Base-by-base conservation (phyloP, 345 rosid species). In the Hibiscus syriacus region DNA sequence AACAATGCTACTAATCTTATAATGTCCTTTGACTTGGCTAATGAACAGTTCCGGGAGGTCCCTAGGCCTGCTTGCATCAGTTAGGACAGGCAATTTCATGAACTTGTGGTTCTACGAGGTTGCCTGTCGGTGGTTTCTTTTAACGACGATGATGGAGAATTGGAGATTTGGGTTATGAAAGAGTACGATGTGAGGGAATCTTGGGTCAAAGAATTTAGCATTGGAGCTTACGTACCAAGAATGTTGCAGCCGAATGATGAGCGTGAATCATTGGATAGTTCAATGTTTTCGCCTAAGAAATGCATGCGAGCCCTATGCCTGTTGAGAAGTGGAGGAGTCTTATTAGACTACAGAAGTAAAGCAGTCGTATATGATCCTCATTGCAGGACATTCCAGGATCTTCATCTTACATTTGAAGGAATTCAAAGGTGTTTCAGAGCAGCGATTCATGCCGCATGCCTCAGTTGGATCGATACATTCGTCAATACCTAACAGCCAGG, bases 111-210 rank as follows among this genome's bases (percentile, higher is more conserved):
- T n/a, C 77, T 90, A 4, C 73, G 75, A 65, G 89, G 87, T 7
- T 85, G 88, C 69, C 84, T 92, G 5, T 73, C 83, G 3, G 93
- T 92, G 0, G 80, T 82, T 1, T 90, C 80, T 29, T 82, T 32
- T 32, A 3, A 81, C 62, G 83, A 92, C 30, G 83, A 79, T 67
- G 81, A 84, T 55, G 80, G 85, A 67, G 80, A 81, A 73, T 30
- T 90, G 76, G 98, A 92, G 77, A 85, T 90, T 25, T 92, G 98
- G 98, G 87, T 83, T 0, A 88, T 92, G 98, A 85, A 81, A 76
- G 80, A 69, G 27, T 87, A 89, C 60, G 68, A 77, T 53, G 87
- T 70, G 58, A 84, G 80, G 30, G 92, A 81, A 27, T 87, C 98
- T 7, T 92, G 98, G 98, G 70, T 68, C 0, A 92, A 82, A 65